Base-by-base conservation (phyloP, 2,329 filamentous ascomycete species). In the Reticulascus tulasneorum region DNA sequence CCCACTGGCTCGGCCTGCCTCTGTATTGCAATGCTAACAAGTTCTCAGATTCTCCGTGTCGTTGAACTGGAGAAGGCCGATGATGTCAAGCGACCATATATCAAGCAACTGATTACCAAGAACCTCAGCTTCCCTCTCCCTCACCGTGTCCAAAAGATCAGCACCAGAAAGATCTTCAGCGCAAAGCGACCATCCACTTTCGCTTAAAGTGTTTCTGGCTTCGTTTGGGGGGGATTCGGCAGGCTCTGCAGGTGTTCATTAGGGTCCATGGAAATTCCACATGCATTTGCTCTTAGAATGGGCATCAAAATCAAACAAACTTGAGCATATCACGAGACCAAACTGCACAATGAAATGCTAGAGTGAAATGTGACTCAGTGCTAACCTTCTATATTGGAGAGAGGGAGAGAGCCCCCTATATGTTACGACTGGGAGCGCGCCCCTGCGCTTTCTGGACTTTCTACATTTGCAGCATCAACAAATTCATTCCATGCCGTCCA, bases 81-180 rank as follows among this genome's bases (percentile, higher is more conserved):
- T 55, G 88, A 93, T 66, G 76, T 98, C 77, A 93, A 91, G 79
- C 88, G 93, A 69, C 91, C 93, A 54, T 98, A 98, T 84, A 94
- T 98, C 79, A 94, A 90, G 81, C 93, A 98, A 77, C 87, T 98
- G 69, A 73, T 94, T 66, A 74, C 78, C 72, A 97, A 97, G 85
- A 68, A 81, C 71, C 86, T 98, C 71, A 87, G 85, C 73, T 98
- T 98, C 87, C 93, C 93, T 67, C 87, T 98, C 56, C 93, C 93
- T 66, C 93, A 98, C 82, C 93, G 94, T 63, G 73, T 90, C 63
- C 77, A 83, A 75, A 90, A 89, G 75, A 77, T 78, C 70, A 71
- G 69, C 67, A 81, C 75, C 77, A 86, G 84, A 79, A 94, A 94
- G 82, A 66, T 97, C 67, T 98, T 94, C 78, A 80, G 85, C 66